These are phyloP conservation scores for Fusarium sp. DNA, from an alignment of 2,329 filamentous ascomycete genomes.

Conservation along the genomic window DNA sequence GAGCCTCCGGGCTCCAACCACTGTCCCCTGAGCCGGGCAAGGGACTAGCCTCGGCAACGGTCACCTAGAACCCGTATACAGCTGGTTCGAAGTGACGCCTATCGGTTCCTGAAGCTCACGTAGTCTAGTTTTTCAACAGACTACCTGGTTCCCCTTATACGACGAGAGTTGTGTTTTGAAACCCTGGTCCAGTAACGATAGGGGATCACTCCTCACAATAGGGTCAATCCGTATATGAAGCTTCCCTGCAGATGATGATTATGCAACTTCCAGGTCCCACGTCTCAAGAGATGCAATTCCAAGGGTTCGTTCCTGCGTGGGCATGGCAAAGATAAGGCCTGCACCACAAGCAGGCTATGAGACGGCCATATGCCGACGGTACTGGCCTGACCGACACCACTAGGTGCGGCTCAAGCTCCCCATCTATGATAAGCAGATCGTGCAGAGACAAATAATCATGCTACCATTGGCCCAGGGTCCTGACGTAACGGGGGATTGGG, in stretches of 20 bases:
- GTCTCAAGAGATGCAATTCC: conserved; percentile 25
- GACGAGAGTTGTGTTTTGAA: not conserved
- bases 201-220: not conserved
- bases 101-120: not conserved
- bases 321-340: conserved; percentile 42
- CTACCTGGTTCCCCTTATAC: not conserved
- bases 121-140: conserved; percentile 4
- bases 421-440: conserved; percentile 39
- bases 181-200: not conserved
- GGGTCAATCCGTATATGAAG: not conserved
- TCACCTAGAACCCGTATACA: conserved; percentile 4
- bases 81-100: not conserved
- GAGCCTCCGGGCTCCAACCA: conserved; percentile 22
- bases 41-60: not conserved
- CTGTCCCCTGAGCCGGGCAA: not conserved
- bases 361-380: conserved; percentile 31
- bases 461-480: conserved; percentile 36
- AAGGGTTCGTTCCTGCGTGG: conserved; percentile 9
- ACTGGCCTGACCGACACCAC: conserved; percentile 32
- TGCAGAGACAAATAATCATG: conserved; percentile 35
- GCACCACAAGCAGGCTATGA: conserved; percentile 20
- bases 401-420: conserved; percentile 41
- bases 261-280: conserved; percentile 21
- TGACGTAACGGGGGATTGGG: conserved; percentile 27
- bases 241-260: not conserved